These are phyloP conservation scores for Cyclotella kingstonii DNA, from an alignment of 108 stramenopile species.

Conservation along the genomic window DNA sequence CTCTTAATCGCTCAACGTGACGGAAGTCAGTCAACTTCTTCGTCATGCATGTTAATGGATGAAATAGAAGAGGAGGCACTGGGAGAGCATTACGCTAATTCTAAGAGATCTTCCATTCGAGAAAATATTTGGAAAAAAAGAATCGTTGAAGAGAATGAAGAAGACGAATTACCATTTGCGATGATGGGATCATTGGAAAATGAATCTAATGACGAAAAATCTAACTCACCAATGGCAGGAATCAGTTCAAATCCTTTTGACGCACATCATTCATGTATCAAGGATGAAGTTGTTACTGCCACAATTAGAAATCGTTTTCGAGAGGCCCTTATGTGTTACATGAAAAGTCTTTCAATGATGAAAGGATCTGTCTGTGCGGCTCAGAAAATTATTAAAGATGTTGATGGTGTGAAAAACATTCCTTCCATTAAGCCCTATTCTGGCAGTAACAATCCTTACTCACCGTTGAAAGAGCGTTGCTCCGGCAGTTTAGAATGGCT, in stretches of 20 bases:
- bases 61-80: slow-evolving; percentile 71
- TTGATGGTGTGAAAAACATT: slow-evolving; percentile 36
- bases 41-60: slow-evolving; percentile 70
- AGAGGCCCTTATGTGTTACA: slow-evolving; percentile 78
- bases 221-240: slow-evolving; percentile 16
- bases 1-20: slow-evolving; percentile 46
- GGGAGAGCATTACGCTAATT: neutral
- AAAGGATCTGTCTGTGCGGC: slow-evolving; percentile 74
- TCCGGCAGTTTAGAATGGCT: slow-evolving; percentile 77
- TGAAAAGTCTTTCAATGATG: slow-evolving; percentile 81
- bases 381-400: slow-evolving; percentile 63
- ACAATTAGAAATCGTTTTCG: slow-evolving; percentile 59
- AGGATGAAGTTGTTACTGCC: slow-evolving; percentile 47
- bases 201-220: slow-evolving; percentile 28
- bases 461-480: slow-evolving; percentile 61
- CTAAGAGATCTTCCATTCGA: slow-evolving; percentile 3
- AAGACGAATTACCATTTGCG: slow-evolving; percentile 86
- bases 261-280: slow-evolving; percentile 12
- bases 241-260: slow-evolving; percentile 24
- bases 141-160: slow-evolving; percentile 62
- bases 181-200: slow-evolving; percentile 39
- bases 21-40: slow-evolving; percentile 49
- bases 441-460: slow-evolving; percentile 38
- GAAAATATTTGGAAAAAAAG: slow-evolving; percentile 12
- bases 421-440: slow-evolving; percentile 15